Conservation (phyloP, 768 basidiomycete genomes). For the Serpula lacrymans region DNA sequence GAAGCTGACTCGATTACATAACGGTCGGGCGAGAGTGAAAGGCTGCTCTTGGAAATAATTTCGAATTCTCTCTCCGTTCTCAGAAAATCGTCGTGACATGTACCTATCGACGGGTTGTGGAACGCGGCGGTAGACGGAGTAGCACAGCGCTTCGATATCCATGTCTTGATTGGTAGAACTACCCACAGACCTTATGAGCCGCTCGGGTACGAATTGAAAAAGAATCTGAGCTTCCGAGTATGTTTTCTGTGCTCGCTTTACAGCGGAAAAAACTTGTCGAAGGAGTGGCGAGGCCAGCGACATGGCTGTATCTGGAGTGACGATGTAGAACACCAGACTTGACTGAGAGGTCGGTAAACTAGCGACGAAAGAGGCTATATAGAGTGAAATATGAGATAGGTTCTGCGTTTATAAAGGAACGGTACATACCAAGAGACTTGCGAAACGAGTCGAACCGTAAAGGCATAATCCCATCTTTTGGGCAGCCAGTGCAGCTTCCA, state of each 20-base stretch:
- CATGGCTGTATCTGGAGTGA: slow-evolving; percentile 58
- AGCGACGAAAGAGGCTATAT: slow-evolving; percentile 47
- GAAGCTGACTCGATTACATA: slow-evolving; percentile 33
- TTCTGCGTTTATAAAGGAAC: not conserved
- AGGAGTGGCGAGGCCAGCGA: slow-evolving; percentile 62
- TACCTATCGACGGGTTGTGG: slow-evolving; percentile 55
- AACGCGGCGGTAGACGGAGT: slow-evolving; percentile 71
- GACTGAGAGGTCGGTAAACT: slow-evolving; percentile 35
- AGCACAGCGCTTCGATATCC: slow-evolving; percentile 49
- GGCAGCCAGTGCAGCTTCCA: slow-evolving; percentile 46
- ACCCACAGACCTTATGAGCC: slow-evolving; percentile 47
- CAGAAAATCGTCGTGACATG: slow-evolving; percentile 51
- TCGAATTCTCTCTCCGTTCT: slow-evolving; percentile 36
- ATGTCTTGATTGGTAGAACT: slow-evolving; percentile 39
- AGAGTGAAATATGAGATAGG: slow-evolving; percentile 5
- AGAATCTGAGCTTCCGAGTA: slow-evolving; percentile 48
- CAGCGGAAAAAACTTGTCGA: slow-evolving; percentile 64
- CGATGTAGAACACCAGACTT: slow-evolving; percentile 64
- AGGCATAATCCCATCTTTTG: slow-evolving; percentile 56
- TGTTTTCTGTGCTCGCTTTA: slow-evolving; percentile 53
- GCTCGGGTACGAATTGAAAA: slow-evolving; percentile 74
- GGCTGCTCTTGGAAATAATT: slow-evolving; percentile 62
- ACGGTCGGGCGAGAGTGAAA: slow-evolving; percentile 55
- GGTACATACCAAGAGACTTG: slow-evolving; percentile 54
- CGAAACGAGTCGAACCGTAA: slow-evolving; percentile 69